These are phyloP conservation scores for Fusarium udum DNA, from an alignment of 2,329 filamentous ascomycete species.

Conservation along the genomic window DNA sequence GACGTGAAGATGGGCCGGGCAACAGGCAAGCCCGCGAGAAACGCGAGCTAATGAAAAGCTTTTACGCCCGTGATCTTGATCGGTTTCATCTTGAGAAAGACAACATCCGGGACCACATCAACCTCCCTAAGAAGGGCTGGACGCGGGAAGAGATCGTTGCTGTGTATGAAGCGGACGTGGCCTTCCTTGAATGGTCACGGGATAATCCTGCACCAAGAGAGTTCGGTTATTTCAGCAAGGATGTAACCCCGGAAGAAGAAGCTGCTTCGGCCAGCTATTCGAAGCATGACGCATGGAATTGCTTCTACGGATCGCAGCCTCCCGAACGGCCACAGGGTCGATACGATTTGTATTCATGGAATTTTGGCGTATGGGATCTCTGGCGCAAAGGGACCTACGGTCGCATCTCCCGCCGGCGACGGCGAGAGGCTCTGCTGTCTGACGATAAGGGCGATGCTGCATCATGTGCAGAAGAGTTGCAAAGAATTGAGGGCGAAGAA, in stretches of 20 bases:
- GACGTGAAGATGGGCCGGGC: background rate
- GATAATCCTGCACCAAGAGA: background rate
- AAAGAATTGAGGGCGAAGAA: background rate
- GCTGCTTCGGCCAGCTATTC: background rate
- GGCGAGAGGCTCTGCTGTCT: background rate
- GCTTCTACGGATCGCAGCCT: background rate
- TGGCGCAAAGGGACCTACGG: background rate
- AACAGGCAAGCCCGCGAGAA: background rate
- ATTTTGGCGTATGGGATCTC: background rate
- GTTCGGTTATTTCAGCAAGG: background rate
- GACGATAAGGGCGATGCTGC: background rate
- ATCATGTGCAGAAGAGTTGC: background rate
- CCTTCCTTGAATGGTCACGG: background rate
- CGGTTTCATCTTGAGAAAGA: accelerated
- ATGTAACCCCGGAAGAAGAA: background rate
- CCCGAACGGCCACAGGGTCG: too few relatives aligned
- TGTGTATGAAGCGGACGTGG: background rate
- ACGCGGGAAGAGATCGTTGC: background rate
- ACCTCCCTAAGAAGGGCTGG: background rate
- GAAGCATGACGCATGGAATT: background rate
- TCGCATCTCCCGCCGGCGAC: background rate
- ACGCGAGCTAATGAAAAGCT: background rate
- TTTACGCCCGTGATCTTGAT: accelerated
- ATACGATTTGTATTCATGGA: too few relatives aligned
- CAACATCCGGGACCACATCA: background rate